Conservation (phyloP, 2,329 filamentous ascomycete genomes). For the Trichoderma citrinoviride region DNA sequence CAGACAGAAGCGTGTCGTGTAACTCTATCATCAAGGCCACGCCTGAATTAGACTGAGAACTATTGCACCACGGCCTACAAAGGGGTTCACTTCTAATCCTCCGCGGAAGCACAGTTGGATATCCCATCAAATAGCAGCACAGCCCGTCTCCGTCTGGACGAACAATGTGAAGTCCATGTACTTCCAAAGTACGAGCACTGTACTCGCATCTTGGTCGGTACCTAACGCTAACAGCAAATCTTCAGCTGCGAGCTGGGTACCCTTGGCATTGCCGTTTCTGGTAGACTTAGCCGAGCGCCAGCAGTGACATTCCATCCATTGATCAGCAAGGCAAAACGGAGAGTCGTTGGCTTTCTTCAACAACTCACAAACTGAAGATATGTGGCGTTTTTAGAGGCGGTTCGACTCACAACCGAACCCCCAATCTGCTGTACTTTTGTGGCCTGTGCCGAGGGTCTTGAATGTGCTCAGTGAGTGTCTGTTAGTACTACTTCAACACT, state of each 20-base stretch:
- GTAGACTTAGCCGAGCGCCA: constrained; percentile 8
- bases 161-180: background rate
- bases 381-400: background rate
- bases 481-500: no score
- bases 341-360: background rate
- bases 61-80: no score
- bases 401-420: no score
- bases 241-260: constrained; percentile 1
- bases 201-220: background rate
- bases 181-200: background rate
- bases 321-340: background rate
- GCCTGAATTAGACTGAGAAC: background rate
- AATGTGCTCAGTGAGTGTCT: no score
- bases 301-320: background rate
- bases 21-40: background rate
- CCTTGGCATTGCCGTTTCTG: background rate
- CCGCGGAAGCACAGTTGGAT: background rate
- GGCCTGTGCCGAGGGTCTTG: no score
- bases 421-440: no score
- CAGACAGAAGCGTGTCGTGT: background rate
- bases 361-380: background rate
- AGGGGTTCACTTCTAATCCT: background rate
- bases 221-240: background rate
- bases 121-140: background rate
- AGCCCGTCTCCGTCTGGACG: background rate